A percentile compares a stretch with the other conserved stretches of the same genome.
Conservation (phyloP, 1,284 basidiomycete species). For the Gomphus sp. region DNA sequence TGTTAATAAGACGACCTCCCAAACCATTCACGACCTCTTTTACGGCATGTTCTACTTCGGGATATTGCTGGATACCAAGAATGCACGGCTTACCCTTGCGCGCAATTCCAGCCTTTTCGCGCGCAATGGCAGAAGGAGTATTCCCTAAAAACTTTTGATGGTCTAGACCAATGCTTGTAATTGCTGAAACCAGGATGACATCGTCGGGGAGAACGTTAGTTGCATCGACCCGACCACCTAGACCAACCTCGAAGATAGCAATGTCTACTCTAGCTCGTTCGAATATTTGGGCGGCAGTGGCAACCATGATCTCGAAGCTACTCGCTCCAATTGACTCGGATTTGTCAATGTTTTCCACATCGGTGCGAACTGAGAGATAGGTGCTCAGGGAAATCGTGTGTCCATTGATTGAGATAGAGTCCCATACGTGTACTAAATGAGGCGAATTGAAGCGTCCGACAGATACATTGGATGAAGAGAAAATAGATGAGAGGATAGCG, state of each 20-base stretch:
- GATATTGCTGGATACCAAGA: slow-evolving; percentile 59
- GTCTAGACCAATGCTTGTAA: slow-evolving; percentile 86
- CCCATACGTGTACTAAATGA: slow-evolving; percentile 74
- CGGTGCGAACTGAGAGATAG: slow-evolving; percentile 42
- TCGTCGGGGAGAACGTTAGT: slow-evolving; percentile 81
- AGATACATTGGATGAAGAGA: slow-evolving; percentile 42
- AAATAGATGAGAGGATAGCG: slow-evolving; percentile 71
- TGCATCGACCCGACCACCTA: slow-evolving; percentile 90
- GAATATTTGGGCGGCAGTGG: slow-evolving; percentile 68
- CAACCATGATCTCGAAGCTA: slow-evolving; percentile 79
- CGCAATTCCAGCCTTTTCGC: slow-evolving; percentile 81
- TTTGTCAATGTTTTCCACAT: slow-evolving; percentile 45
- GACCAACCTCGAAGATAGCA: slow-evolving; percentile 87
- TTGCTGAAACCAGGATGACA: slow-evolving; percentile 65
- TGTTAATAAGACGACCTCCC: slow-evolving; percentile 34
- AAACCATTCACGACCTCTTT: slow-evolving; percentile 27
- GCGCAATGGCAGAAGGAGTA: slow-evolving; percentile 67
- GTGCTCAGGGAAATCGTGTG: slow-evolving; percentile 37
- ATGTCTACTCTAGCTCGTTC: slow-evolving; percentile 65
- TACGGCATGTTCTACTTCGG: slow-evolving; percentile 39
- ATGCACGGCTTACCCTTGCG: slow-evolving; percentile 64
- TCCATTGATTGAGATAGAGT: slow-evolving; percentile 70
- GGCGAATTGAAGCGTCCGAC: slow-evolving; percentile 91
- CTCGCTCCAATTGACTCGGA: slow-evolving; percentile 44
- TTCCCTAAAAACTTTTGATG: slow-evolving; percentile 86